A percentile compares a stretch with the other conserved stretches of the same genome.
Evolutionary conservation across 2,329 filamentous ascomycete species (phyloP).

Genomic region (Allantophomopsis lycopodina): DNA sequence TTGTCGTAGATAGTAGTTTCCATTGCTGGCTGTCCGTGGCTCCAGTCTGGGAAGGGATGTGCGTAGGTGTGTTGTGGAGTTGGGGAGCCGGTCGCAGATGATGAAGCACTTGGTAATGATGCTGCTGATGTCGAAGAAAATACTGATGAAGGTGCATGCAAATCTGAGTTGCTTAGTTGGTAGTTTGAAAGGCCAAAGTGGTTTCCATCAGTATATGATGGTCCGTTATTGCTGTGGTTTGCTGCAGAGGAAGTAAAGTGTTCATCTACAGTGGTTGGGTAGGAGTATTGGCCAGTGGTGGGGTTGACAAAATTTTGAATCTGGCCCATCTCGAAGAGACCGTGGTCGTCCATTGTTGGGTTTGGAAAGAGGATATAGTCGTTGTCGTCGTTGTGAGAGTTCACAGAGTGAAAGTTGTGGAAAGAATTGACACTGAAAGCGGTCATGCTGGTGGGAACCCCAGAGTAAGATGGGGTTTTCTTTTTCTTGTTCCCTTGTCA

Average conservation of each 20-base stretch:
- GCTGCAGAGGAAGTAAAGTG: no score
- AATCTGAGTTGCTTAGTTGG: slow-evolving; percentile 10
- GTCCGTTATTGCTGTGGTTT: no score
- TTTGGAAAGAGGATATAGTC: slow-evolving; percentile 33
- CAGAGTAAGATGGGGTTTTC: no score
- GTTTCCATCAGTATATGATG: no score
- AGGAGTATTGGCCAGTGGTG: slow-evolving; percentile 19
- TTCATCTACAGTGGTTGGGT: slow-evolving; percentile 1
- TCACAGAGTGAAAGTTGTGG: slow-evolving; percentile 13
- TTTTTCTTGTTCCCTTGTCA: no score
- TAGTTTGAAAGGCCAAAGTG: background rate
- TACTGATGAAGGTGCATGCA: slow-evolving; percentile 13
- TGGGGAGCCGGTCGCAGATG: slow-evolving; percentile 19
- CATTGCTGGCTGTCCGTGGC: background rate
- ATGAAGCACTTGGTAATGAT: slow-evolving; percentile 16
- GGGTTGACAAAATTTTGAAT: slow-evolving; percentile 28
- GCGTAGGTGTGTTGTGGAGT: slow-evolving; percentile 15
- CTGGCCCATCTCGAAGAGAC: slow-evolving; percentile 32
- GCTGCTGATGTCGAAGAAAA: slow-evolving; percentile 18
- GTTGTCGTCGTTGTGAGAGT: slow-evolving; percentile 16
- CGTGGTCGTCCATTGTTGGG: slow-evolving; percentile 25
- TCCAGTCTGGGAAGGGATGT: slow-evolving; percentile 16
- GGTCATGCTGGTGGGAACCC: no score
- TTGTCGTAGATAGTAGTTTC: background rate
- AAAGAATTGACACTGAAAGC: background rate